Base-by-base conservation (phyloP, 1,139 yeast genomes). In the Candida labiduridarum region DNA sequence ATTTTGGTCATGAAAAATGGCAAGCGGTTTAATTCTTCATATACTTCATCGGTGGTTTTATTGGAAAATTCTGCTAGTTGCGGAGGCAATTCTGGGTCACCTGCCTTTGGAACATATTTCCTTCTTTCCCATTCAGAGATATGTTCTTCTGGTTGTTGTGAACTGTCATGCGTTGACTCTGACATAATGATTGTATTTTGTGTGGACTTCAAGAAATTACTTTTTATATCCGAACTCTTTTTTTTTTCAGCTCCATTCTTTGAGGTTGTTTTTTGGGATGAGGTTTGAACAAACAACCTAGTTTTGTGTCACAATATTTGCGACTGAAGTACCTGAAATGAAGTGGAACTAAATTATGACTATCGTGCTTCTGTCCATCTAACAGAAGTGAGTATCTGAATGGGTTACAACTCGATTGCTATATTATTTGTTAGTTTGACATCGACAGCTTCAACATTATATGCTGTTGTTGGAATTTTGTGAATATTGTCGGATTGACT, bases 1-100 rank as follows among this genome's bases (percentile, higher is more conserved):
- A 91, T 69, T 60, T 88, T 80, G 8, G 94, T 91, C 99, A 94
- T 95, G 75, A 94, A 95, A 60, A 94, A 88, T 14, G 99, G 99
- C 64, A 91, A 73, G 59, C 89, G 78, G 64, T 90, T 91, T 62
- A 94, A 73, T 59, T 91, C 97, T 27, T 76, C 74, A 71, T 89
- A 78, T 22, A 91, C 85, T 53, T 91, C 94, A 51, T 88, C 96
- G 0, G 88, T 78, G 2, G 89, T 67, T 62, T 86, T 87, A 50
- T 81, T 76, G 11, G 89, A 79, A 47, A 81, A 72, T 53, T 85
- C 87, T 0, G 87, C 76, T 19, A 90, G 74, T 64, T 89, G 96
- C 0, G 96, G 96, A 0, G 97, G 96, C 46, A 90, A 70, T 5
- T 69, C 83, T 2, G 96, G 96, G 57, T 87, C 92, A 8, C 91